Evolutionary conservation across 1,139 yeast species (phyloP), one percentile per base, ranked within the genome.

Genomic region (Torulaspora pretoriensis): DNA sequence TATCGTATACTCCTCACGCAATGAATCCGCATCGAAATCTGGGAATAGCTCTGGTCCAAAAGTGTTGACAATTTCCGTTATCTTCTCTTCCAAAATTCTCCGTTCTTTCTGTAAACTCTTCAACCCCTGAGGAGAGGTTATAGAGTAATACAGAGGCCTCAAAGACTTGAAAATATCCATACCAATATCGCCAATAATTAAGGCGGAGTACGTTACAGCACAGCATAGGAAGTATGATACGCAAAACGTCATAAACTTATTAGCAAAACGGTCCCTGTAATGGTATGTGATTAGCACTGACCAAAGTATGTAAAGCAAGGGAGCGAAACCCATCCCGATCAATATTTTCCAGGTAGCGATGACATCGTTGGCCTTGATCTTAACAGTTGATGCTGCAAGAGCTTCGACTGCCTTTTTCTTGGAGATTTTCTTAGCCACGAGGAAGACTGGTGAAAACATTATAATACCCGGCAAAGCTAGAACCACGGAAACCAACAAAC

Each of bases 271-370:
- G 8, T 54, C 54, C 35, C 63, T 53, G 45, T 59, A 56, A 38
- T 59, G 57, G 45, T 61, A 63, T 10, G 87, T 77, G 22, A 87
- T 84, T 33, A 86, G 54, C 5, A 81, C 60, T 0, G 97, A 89
- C 65, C 92, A 92, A 49, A 84, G 72, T 37, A 81, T 78, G 68
- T 90, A 92, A 29, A 92, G 71, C 30, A 88, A 65, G 1, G 98
- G 98, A 0, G 97, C 94, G 48, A 87, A 71, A 6, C 92, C 95
- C 78, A 92, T 76, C 29, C 92, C 81, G 36, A 92, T 90, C 53
- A 92, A 72, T 35, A 92, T 81, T 65, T 92, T 92, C 98, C 98
- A 89, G 1, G 97, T 89, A 1, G 97, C 96, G 48, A 89, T 75
- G 23, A 92, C 97, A 65, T 92, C 98, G 48, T 83, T 82, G 22